Percentiles rank a stretch among this genome's conserved stretches.
Evolutionary conservation across 2,329 filamentous ascomycete species (phyloP).

Genomic region (Chrysosporium keratinophilum): DNA sequence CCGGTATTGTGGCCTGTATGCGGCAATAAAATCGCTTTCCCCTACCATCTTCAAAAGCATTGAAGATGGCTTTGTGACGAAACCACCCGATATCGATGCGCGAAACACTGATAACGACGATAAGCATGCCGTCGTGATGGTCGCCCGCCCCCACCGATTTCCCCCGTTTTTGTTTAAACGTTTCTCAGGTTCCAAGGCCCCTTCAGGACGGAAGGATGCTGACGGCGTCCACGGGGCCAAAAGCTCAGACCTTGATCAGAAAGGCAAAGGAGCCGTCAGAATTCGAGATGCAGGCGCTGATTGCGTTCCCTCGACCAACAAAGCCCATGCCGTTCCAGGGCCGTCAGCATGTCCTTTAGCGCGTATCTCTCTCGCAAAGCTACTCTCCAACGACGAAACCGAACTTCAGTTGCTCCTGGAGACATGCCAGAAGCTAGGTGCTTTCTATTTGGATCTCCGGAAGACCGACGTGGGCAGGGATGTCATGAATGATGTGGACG

Average conservation of each 20-base stretch:
- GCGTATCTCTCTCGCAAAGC: slow-evolving; percentile 10
- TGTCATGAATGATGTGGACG: slow-evolving; percentile 8
- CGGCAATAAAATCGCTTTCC: not conserved
- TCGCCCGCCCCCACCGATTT: not conserved
- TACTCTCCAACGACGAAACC: slow-evolving; percentile 9
- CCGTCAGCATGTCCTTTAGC: not conserved
- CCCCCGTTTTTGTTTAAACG: not conserved
- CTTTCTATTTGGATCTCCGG: slow-evolving; percentile 13
- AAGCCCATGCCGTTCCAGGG: not conserved
- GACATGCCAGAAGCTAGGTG: slow-evolving; percentile 10
- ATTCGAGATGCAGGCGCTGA: not conserved
- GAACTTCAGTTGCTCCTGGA: slow-evolving; percentile 4
- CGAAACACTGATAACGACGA: slow-evolving; percentile 6
- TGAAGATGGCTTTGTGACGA: slow-evolving; percentile 5
- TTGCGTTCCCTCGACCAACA: not conserved
- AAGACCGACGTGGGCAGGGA: slow-evolving; percentile 8
- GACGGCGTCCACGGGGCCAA: not conserved
- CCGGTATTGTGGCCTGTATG: not conserved
- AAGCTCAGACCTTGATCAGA: not conserved
- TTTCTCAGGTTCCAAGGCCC: not conserved
- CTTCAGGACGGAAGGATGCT: not conserved
- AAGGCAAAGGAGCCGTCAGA: not conserved
- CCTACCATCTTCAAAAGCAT: not conserved
- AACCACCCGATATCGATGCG: not conserved
- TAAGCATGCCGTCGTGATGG: slow-evolving; percentile 9